Evolutionary conservation across 2,329 filamentous ascomycete species (phyloP).

Genomic region (Macroventuria anomochaeta): DNA sequence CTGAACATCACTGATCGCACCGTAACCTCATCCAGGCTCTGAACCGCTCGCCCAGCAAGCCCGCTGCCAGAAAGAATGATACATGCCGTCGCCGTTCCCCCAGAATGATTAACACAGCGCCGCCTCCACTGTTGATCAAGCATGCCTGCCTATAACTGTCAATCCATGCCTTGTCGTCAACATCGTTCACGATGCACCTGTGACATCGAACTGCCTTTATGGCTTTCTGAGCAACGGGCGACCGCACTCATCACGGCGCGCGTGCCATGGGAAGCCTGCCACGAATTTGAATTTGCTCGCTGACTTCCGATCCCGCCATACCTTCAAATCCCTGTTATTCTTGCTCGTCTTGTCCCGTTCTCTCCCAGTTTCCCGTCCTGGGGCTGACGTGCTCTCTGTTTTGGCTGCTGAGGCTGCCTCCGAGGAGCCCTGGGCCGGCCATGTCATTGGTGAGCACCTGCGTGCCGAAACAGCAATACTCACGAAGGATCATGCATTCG

Average conservation of each 20-base stretch:
- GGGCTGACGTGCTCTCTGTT: constrained; percentile 41
- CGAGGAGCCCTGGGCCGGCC: constrained; percentile 15
- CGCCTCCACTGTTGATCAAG: constrained; percentile 17
- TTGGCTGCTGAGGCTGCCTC: constrained; percentile 33
- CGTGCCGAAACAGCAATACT: constrained; percentile 24
- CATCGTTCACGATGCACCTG: constrained; percentile 13
- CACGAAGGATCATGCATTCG: constrained; percentile 22
- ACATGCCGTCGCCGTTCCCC: constrained; percentile 24
- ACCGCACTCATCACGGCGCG: constrained; percentile 20
- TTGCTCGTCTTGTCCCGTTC: constrained; percentile 14
- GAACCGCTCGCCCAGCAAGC: constrained; percentile 23
- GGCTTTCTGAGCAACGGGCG: constrained; percentile 17
- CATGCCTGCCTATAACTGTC: constrained; percentile 3
- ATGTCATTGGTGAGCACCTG: constrained; percentile 26
- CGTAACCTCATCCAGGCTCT: constrained; percentile 27
- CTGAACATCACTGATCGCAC: constrained; percentile 25
- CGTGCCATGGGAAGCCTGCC: constrained; percentile 15
- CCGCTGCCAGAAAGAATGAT: constrained; percentile 26
- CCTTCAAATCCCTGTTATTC: constrained; percentile 32
- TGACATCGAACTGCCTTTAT: constrained; percentile 17
- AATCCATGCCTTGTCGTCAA: background rate
- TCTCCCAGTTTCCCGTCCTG: constrained; percentile 20
- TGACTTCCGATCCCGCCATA: constrained; percentile 25
- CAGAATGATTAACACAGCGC: constrained; percentile 26
- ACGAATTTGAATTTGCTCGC: constrained; percentile 27